A percentile compares a stretch with the other conserved stretches of the same genome.
Conservation (phyloP, 2,329 filamentous ascomycete species). For the Didymella sp. region DNA sequence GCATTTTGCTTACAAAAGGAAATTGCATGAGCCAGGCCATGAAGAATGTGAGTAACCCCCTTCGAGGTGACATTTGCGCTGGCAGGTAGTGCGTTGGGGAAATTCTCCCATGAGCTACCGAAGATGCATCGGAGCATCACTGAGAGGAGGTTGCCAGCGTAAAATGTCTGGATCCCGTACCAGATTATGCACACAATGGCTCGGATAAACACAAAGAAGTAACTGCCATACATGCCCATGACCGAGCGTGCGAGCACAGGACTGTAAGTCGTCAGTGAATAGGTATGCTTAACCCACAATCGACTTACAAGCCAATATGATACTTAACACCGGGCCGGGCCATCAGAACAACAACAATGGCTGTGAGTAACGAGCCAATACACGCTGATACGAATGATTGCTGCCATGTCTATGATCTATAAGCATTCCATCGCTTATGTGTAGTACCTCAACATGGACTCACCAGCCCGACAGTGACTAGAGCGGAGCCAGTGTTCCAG, state of each 20-base stretch:
- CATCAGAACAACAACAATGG: constrained; percentile 33
- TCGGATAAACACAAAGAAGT: constrained; percentile 51
- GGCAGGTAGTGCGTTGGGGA: constrained; percentile 36
- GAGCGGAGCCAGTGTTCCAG: constrained; percentile 30
- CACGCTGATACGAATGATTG: constrained; percentile 34
- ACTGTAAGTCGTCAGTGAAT: constrained; percentile 12
- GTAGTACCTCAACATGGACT: neutral
- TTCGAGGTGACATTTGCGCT: constrained; percentile 44
- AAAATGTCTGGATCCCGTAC: constrained; percentile 44
- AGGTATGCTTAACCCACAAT: no score
- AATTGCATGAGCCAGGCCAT: constrained; percentile 42
- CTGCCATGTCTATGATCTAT: constrained; percentile 29
- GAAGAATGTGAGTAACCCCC: constrained; percentile 45
- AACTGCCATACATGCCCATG: constrained; percentile 48
- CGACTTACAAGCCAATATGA: constrained; percentile 31
- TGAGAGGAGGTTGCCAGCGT: constrained; percentile 41
- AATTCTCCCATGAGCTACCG: constrained; percentile 48
- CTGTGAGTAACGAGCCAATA: constrained; percentile 32
- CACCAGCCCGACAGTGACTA: constrained; percentile 29
- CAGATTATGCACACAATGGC: constrained; percentile 50
- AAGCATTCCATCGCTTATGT: neutral
- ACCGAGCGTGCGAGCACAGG: constrained; percentile 28
- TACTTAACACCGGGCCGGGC: constrained; percentile 35
- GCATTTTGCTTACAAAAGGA: constrained; percentile 29
- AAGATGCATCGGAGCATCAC: constrained; percentile 52